Base-by-base conservation (phyloP, 768 basidiomycete genomes). In the Suillus brevipes region DNA sequence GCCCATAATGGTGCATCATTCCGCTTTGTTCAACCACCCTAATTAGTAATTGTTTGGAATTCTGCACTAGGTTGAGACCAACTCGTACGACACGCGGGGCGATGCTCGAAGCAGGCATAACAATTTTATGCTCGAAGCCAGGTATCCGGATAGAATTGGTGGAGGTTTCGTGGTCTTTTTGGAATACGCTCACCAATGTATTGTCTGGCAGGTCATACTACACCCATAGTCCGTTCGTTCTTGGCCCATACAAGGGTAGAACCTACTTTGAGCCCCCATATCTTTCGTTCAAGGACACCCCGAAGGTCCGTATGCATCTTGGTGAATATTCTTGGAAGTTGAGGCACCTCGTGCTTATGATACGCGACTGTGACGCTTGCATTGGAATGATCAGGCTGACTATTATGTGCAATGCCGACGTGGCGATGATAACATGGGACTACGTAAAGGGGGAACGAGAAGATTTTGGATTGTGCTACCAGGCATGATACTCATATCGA, bases 341-440 rank as follows among this genome's bases (percentile, higher is more conserved):
- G 34, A n/a, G 25, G 6, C 38, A 20, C 23, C 10, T 40, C 20
- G 2, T 58, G 13, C 63, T 45, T n/a, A 18, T 50, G 2, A 8
- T 14, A 34, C 36, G 1, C 2, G 12, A 20, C n/a, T 16, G 12
- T 38, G 28, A 23, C 37, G 6, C 7, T n/a, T 67, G 65, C 25
- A 25, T 68, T 28, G 67, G 57, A 34, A 40, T 55, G 43, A 31
- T 63, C 36, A 34, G 65, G n/a, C 64, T 61, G 61, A 65, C 42
- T 23, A 10, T 66, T n/a, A 66, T 68, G 67, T 67, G 67, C 36
- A 60, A 62, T 38, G 45, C 62, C 16, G 61, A 68, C 45, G 14
- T 61, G 13, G 60, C 49, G 14, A 66, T 68, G 62, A 62, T 68
- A 8, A 14, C 47, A 9, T 68, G 62, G 61, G 43, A 66, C 58